phyloP scores from a whole-genome alignment of 1,284 basidiomycete genomes.

The Cutaneotrichosporon sp. region DNA sequence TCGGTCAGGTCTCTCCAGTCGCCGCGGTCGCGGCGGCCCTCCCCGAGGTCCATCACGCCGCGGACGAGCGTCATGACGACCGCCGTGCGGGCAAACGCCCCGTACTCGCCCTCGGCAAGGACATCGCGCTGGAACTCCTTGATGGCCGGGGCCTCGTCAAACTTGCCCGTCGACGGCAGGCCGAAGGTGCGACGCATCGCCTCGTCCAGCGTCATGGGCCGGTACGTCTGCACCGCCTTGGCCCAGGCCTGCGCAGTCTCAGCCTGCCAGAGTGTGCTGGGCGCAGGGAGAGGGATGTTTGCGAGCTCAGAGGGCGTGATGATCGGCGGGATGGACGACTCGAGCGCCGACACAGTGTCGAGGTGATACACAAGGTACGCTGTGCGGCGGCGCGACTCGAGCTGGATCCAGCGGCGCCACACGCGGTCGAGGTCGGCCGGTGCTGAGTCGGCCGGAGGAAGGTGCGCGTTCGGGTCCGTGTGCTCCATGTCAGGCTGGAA shows the following conservation, averaged over 20 bases:
- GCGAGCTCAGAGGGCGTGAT: slow-evolving; percentile 49
- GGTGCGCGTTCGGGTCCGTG: slow-evolving; percentile 29
- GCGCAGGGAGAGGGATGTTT: slow-evolving; percentile 53
- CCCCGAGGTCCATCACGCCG: slow-evolving; percentile 54
- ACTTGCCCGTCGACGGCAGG: slow-evolving; percentile 41
- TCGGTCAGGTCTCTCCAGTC: slow-evolving; percentile 54
- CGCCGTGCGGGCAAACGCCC: slow-evolving; percentile 54
- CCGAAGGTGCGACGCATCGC: slow-evolving; percentile 51
- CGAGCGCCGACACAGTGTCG: slow-evolving; percentile 55
- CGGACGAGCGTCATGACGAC: slow-evolving; percentile 53
- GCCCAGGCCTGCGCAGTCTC: slow-evolving; percentile 50
- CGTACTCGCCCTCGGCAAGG: slow-evolving; percentile 46
- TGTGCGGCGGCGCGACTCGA: slow-evolving; percentile 53
- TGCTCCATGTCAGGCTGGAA: slow-evolving; percentile 50
- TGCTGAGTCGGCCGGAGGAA: slow-evolving; percentile 38
- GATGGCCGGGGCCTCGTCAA: slow-evolving; percentile 42
- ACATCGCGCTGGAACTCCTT: slow-evolving; percentile 42
- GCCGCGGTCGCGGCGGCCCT: slow-evolving; percentile 51
- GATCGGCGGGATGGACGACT: slow-evolving; percentile 51
- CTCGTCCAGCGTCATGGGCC: slow-evolving; percentile 48
- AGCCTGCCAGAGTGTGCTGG: slow-evolving; percentile 55
- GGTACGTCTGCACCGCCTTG: slow-evolving; percentile 39
- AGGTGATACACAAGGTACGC: slow-evolving; percentile 55
- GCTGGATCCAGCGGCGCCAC: slow-evolving; percentile 55
- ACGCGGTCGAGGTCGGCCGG: slow-evolving; percentile 44